Conservation (phyloP, 2,329 filamentous ascomycete genomes). For the Cladosporium halotolerans region DNA sequence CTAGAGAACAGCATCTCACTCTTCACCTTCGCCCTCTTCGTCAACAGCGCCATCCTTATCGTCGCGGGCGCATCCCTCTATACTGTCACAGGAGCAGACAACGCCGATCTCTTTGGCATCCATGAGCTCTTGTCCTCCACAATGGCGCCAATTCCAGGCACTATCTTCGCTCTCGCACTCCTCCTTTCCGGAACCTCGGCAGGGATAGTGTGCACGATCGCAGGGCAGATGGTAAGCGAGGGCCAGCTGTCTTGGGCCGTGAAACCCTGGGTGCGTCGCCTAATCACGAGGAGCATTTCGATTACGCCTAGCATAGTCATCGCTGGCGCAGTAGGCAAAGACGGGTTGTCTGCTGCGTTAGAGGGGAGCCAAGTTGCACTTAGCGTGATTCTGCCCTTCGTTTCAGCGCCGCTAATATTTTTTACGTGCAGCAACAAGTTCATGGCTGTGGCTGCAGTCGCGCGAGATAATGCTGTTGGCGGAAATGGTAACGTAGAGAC, state of each 20-base stretch:
- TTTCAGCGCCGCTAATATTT: constrained; percentile 74
- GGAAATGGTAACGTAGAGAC: background rate
- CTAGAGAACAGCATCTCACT: constrained; percentile 34
- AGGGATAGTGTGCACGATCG: constrained; percentile 82
- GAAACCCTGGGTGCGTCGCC: constrained; percentile 69
- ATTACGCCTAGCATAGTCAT: constrained; percentile 80
- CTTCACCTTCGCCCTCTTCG: constrained; percentile 39
- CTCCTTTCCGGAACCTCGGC: constrained; percentile 74
- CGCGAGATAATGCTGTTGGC: background rate
- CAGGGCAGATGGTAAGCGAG: constrained; percentile 83
- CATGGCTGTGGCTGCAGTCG: constrained; percentile 58
- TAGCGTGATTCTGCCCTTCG: constrained; percentile 72
- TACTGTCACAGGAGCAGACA: constrained; percentile 48
- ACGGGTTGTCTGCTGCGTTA: constrained; percentile 64
- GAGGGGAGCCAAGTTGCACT: constrained; percentile 73
- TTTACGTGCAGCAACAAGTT: constrained; percentile 74
- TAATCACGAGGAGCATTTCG: constrained; percentile 71
- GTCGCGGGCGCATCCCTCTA: constrained; percentile 69
- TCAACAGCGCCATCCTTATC: constrained; percentile 39
- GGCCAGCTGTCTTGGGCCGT: constrained; percentile 71
- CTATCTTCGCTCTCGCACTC: constrained; percentile 75
- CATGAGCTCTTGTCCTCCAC: constrained; percentile 63
- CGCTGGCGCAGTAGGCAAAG: constrained; percentile 66
- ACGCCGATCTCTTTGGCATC: constrained; percentile 78
- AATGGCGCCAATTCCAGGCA: constrained; percentile 69